phyloP scores from a whole-genome alignment of 2,329 filamentous ascomycete genomes.

The Verticillium longisporum region DNA sequence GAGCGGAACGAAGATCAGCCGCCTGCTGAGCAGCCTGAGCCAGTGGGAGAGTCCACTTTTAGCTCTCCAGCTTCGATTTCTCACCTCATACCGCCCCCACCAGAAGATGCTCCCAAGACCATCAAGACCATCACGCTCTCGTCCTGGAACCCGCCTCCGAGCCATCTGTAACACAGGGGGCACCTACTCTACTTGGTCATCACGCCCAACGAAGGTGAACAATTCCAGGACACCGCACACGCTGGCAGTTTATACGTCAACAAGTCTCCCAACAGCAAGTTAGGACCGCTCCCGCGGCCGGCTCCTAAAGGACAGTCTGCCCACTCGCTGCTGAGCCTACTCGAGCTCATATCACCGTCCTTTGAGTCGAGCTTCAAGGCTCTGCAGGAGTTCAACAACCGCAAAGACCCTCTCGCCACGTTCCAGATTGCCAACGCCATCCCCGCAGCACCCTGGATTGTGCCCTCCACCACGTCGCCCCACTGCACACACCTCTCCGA shows the following conservation, averaged over 20 bases:
- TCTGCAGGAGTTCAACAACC: constrained; percentile 77
- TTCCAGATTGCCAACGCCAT: constrained; percentile 96
- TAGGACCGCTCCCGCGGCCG: constrained; percentile 78
- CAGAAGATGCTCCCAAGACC: constrained; percentile 73
- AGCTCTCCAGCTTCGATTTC: constrained; percentile 59
- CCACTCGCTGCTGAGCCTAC: constrained; percentile 79
- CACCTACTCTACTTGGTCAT: constrained; percentile 87
- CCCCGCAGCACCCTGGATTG: constrained; percentile 86
- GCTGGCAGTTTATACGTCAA: constrained; percentile 96
- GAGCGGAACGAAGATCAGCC: constrained; percentile 37
- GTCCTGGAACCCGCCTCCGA: constrained; percentile 93
- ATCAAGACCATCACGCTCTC: constrained; percentile 85
- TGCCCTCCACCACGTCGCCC: constrained; percentile 60
- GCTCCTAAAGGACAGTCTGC: constrained; percentile 71
- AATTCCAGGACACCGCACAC: constrained; percentile 87
- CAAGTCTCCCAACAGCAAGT: constrained; percentile 91
- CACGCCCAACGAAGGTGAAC: constrained; percentile 90
- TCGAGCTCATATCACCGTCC: constrained; percentile 73
- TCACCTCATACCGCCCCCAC: constrained; percentile 61
- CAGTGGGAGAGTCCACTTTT: constrained; percentile 49
- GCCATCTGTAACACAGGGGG: constrained; percentile 82
- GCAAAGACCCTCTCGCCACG: constrained; percentile 80
- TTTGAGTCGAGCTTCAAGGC: constrained; percentile 71
- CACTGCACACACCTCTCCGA: constrained; percentile 71
- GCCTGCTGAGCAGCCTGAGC: constrained; percentile 9